Conservation (phyloP, 495 filamentous ascomycete species). For the Emericellopsis terricola region DNA sequence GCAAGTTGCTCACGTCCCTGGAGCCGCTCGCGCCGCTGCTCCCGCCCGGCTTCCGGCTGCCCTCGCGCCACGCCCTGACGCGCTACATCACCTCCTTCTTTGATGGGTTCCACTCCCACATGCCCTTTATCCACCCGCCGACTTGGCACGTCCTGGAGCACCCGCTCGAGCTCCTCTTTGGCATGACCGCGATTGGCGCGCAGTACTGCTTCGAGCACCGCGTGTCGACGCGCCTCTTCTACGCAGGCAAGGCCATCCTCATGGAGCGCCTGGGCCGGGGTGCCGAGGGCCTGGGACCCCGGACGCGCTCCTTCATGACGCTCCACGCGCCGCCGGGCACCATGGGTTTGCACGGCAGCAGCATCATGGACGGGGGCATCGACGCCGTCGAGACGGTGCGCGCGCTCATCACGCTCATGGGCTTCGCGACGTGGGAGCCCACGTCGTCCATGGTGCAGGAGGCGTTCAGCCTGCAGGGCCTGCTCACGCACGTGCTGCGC, state of each 20-base stretch:
- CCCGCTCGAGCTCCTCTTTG: conserved; percentile 1
- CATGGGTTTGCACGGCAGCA: no score
- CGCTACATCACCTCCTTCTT: conserved; percentile 2
- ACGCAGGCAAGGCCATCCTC: conserved; percentile 1
- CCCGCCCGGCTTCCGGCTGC: no score
- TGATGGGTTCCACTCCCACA: conserved; percentile 28
- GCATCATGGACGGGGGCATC: no score
- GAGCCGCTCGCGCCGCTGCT: no score
- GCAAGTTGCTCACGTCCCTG: no score
- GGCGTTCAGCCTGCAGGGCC: conserved; percentile 1
- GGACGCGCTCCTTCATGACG: not conserved
- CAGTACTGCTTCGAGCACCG: conserved; percentile 3
- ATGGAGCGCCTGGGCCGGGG: not conserved
- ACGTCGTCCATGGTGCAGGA: not conserved
- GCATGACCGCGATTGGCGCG: not conserved
- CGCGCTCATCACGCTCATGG: conserved; percentile 2
- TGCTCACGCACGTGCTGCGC: not conserved
- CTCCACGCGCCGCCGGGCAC: not conserved
- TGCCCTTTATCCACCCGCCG: conserved; percentile 17
- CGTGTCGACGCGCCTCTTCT: not conserved
- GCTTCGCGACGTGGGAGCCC: conserved; percentile 3
- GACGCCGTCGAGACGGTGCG: conserved; percentile 1
- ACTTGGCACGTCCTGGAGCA: not conserved
- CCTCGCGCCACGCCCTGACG: no score
- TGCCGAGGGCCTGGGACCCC: not conserved